Evolutionary conservation across 192 early-diverging fungal genomes (phyloP).

Genomic region (Gamsiella multidivaricata): DNA sequence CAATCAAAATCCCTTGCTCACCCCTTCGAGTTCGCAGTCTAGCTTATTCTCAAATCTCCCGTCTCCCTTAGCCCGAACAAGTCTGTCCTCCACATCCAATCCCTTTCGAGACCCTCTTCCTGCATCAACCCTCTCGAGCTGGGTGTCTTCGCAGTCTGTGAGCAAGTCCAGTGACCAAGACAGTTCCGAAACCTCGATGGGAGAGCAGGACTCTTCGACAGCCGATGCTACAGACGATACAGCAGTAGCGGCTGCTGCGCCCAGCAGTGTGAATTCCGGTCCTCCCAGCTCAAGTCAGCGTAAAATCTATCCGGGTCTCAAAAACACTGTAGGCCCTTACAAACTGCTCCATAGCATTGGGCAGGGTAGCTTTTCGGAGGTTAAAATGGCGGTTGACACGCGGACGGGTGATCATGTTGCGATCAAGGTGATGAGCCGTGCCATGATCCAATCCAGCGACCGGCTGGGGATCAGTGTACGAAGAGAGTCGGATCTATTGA

Average conservation of each 20-base stretch:
- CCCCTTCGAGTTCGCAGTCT: constrained; percentile 44
- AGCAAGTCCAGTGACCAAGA: constrained; percentile 6
- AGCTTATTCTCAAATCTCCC: constrained; percentile 45
- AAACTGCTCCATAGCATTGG: constrained; percentile 59
- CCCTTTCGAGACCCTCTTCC: constrained; percentile 28
- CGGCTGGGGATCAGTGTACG: constrained; percentile 49
- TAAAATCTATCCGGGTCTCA: constrained; percentile 50
- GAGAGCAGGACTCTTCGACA: neutral
- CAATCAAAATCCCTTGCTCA: constrained; percentile 28
- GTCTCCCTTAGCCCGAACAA: constrained; percentile 30
- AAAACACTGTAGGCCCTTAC: constrained; percentile 48
- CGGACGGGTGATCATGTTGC: constrained; percentile 60
- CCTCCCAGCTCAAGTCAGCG: constrained; percentile 5
- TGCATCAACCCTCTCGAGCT: neutral
- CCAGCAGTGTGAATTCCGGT: neutral
- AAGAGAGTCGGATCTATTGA: constrained; percentile 55
- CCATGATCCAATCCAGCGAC: constrained; percentile 57
- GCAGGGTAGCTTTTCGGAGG: constrained; percentile 67
- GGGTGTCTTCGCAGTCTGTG: constrained; percentile 22
- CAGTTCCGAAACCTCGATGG: constrained; percentile 11
- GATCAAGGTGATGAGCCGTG: constrained; percentile 65
- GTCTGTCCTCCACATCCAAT: constrained; percentile 1
- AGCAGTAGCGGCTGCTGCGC: neutral
- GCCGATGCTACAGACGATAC: neutral
- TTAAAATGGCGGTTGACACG: constrained; percentile 67